A percentile compares a stretch with the other conserved stretches of the same genome.
phyloP scores from a whole-genome alignment of 2,329 filamentous ascomycete species.

The Curvularia hawaiiensis region DNA sequence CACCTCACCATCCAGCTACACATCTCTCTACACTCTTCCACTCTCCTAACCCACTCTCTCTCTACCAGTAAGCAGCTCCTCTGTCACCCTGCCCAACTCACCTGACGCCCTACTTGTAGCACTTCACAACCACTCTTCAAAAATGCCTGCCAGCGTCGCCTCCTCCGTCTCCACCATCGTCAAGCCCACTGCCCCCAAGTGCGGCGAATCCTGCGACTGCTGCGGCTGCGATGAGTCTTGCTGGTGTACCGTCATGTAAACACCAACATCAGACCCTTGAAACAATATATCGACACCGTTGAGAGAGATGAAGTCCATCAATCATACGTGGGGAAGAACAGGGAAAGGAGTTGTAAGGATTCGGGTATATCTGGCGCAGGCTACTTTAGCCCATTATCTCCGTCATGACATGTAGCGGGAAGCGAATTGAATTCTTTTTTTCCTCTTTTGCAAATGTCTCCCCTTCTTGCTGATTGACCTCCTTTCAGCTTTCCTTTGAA shows the following conservation, averaged over 20 bases:
- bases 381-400: not conserved
- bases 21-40: not conserved
- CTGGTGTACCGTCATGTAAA: conserved; percentile 17
- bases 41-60: not conserved
- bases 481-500: not conserved
- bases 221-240: conserved; percentile 48
- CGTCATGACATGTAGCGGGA: not conserved
- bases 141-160: conserved; percentile 42
- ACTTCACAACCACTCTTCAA: conserved; percentile 13
- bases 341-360: not conserved
- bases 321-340: not conserved
- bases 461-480: not conserved
- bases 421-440: not conserved
- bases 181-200: conserved; percentile 43
- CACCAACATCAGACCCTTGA: not conserved
- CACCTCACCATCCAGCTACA: not conserved
- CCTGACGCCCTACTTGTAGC: not conserved
- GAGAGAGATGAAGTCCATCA: not conserved
- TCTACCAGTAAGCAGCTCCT: not conserved
- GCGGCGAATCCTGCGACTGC: conserved; percentile 47
- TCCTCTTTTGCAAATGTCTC: not conserved
- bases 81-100: not conserved
- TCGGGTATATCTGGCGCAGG: not conserved
- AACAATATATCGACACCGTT: not conserved
- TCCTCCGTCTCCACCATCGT: conserved; percentile 45